phyloP scores from a whole-genome alignment of 805 yeast species.

The Ogataea glucozyma region DNA sequence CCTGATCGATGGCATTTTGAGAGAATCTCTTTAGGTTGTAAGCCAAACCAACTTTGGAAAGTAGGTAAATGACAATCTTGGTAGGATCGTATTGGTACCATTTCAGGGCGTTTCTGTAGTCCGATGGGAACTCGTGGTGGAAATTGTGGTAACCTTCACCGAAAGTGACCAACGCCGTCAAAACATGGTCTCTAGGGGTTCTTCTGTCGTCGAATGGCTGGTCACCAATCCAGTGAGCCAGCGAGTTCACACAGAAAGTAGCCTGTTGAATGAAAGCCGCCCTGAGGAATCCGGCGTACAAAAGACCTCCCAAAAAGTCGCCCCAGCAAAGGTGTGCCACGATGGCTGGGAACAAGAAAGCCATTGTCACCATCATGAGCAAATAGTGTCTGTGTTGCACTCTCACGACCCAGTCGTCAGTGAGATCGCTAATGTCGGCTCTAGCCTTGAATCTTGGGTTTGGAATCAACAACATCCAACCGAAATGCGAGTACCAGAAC shows the following conservation, averaged over 20 bases:
- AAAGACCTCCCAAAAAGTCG: conserved; percentile 71
- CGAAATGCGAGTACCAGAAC: conserved; percentile 81
- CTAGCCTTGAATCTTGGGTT: conserved; percentile 81
- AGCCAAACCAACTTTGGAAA: conserved; percentile 68
- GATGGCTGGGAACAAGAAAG: conserved; percentile 62
- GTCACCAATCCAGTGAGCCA: conserved; percentile 83
- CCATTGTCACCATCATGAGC: conserved; percentile 57
- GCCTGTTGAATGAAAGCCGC: conserved; percentile 77
- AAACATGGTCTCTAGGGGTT: conserved; percentile 80
- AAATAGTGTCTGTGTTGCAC: conserved; percentile 82
- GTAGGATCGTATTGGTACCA: conserved; percentile 92
- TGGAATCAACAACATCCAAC: conserved; percentile 82
- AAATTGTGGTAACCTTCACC: conserved; percentile 91
- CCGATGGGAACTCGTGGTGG: conserved; percentile 89
- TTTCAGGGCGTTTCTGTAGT: conserved; percentile 82
- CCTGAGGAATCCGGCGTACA: conserved; percentile 74
- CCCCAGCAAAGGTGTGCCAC: conserved; percentile 55
- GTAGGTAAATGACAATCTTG: conserved; percentile 56
- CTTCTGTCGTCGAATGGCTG: conserved; percentile 87
- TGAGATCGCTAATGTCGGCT: conserved; percentile 78
- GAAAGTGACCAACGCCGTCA: conserved; percentile 80
- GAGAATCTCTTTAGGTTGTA: conserved; percentile 75
- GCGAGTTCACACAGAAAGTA: conserved; percentile 81
- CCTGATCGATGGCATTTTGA: conserved; percentile 80
- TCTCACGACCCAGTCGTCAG: conserved; percentile 76